Conservation (phyloP, 2,329 filamentous ascomycete genomes). For the Ceratocystis huliohia region DNA sequence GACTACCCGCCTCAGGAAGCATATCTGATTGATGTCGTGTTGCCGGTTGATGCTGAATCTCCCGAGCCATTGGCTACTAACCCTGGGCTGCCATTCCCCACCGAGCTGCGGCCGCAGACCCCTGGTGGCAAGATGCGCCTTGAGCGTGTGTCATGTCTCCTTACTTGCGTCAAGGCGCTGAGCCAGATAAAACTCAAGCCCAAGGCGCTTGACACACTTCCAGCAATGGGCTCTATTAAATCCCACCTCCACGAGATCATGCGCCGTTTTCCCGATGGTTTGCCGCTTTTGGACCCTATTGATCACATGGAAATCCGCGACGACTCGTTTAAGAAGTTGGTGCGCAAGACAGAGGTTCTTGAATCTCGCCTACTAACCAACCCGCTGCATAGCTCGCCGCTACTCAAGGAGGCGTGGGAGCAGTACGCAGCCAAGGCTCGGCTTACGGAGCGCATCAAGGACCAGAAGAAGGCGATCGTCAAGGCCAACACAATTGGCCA, state of each 20-base stretch:
- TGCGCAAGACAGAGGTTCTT: slow-evolving; percentile 91
- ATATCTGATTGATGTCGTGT: slow-evolving; percentile 69
- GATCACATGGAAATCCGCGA: slow-evolving; percentile 94
- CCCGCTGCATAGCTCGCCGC: slow-evolving; percentile 79
- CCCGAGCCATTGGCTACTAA: slow-evolving; percentile 30
- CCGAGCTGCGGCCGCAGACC: slow-evolving; percentile 52
- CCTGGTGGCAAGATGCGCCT: slow-evolving; percentile 55
- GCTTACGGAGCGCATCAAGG: slow-evolving; percentile 67
- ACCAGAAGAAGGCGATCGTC: slow-evolving; percentile 72
- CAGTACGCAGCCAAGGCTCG: slow-evolving; percentile 74
- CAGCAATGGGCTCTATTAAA: slow-evolving; percentile 38
- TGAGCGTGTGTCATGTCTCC: slow-evolving; percentile 73
- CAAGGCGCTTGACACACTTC: slow-evolving; percentile 19
- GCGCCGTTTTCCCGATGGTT: slow-evolving; percentile 79
- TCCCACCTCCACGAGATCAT: slow-evolving; percentile 66
- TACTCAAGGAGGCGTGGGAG: slow-evolving; percentile 71
- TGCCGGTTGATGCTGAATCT: slow-evolving; percentile 45
- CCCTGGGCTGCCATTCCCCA: slow-evolving; percentile 34
- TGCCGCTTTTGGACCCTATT: slow-evolving; percentile 80
- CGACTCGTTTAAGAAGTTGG: slow-evolving; percentile 81
- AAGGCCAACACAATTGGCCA: slow-evolving; percentile 81
- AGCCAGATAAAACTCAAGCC: slow-evolving; percentile 58
- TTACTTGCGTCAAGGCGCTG: slow-evolving; percentile 75
- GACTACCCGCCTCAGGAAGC: slow-evolving; percentile 62
- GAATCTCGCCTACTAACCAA: slow-evolving; percentile 82